Percentiles rank a stretch among this genome's conserved stretches.
Evolutionary conservation across 352 stramenopile genomes (phyloP).

Genomic region (Globisporangium perplexum): DNA sequence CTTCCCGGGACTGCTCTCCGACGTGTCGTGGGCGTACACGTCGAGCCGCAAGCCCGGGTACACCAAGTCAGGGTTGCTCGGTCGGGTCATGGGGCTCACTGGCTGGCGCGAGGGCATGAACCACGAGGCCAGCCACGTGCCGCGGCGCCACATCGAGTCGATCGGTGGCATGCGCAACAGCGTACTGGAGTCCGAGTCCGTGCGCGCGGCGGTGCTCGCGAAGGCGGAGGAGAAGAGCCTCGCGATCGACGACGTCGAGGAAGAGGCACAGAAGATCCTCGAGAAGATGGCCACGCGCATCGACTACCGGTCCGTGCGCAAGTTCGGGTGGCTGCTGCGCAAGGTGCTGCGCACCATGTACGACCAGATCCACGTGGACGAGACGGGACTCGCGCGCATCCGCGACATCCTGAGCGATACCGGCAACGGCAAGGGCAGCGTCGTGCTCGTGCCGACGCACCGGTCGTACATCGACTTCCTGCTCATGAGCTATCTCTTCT

Average conservation of each 20-base stretch:
- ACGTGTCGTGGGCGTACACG: conserved; percentile 87
- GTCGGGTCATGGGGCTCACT: conserved; percentile 82
- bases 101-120: conserved; percentile 83
- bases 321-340: conserved; percentile 73
- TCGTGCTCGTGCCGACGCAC: conserved; percentile 83
- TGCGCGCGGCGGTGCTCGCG: conserved; percentile 50
- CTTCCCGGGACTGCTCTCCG: conserved; percentile 77
- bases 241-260: conserved; percentile 40
- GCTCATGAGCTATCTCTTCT: conserved; percentile 85
- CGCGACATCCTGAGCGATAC: conserved; percentile 44
- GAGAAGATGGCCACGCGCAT: conserved; percentile 72
- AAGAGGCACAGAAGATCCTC: conserved; percentile 56
- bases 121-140: conserved; percentile 83
- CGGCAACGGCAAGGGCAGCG: conserved; percentile 30
- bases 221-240: conserved; percentile 23
- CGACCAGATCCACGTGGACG: conserved; percentile 84
- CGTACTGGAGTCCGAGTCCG: conserved; percentile 56
- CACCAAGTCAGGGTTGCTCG: conserved; percentile 75
- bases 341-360: conserved; percentile 85
- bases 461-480: conserved; percentile 85
- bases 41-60: conserved; percentile 85
- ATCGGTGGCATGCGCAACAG: conserved; percentile 58
- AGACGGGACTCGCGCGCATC: conserved; percentile 62
- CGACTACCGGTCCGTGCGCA: conserved; percentile 71
- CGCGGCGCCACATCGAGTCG: conserved; percentile 57